phyloP scores from a whole-genome alignment of 345 rosid genomes.

The Populus davidiana region DNA sequence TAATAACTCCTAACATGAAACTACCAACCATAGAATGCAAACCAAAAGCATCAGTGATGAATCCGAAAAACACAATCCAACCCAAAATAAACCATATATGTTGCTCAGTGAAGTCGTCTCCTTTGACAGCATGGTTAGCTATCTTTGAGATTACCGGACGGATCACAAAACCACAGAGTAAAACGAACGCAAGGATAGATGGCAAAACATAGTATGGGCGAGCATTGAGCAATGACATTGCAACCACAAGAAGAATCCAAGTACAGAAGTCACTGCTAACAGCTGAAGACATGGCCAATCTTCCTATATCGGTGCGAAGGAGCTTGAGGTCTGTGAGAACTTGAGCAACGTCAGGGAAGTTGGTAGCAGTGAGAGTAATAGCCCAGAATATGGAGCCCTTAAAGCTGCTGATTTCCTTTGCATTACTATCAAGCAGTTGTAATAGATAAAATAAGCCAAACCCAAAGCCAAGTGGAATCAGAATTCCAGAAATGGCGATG shows the following conservation, averaged over 20 bases:
- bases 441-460: not conserved
- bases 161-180: constrained; percentile 24
- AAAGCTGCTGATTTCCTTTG: not conserved
- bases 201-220: not conserved
- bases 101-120: constrained; percentile 28
- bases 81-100: constrained; percentile 43
- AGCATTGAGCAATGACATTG: constrained; percentile 9
- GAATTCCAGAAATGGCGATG: constrained; percentile 2
- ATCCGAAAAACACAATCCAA: constrained; percentile 41
- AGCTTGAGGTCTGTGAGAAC: constrained; percentile 59
- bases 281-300: constrained; percentile 42
- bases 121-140: constrained; percentile 16
- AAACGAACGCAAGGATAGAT: constrained; percentile 25
- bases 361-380: constrained; percentile 41
- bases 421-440: too few species aligned
- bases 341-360: constrained; percentile 49
- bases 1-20: constrained; percentile 58
- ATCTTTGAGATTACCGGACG: constrained; percentile 42
- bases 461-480: constrained; percentile 4
- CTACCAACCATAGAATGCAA: constrained; percentile 53
- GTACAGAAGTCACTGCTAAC: constrained; percentile 41
- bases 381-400: not conserved
- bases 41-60: constrained; percentile 52
- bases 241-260: constrained; percentile 39
- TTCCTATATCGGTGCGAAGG: constrained; percentile 53